Evolutionary conservation across 768 basidiomycete genomes (phyloP), one percentile per base, ranked within the genome.

Genomic region (Suillus variegatus): DNA sequence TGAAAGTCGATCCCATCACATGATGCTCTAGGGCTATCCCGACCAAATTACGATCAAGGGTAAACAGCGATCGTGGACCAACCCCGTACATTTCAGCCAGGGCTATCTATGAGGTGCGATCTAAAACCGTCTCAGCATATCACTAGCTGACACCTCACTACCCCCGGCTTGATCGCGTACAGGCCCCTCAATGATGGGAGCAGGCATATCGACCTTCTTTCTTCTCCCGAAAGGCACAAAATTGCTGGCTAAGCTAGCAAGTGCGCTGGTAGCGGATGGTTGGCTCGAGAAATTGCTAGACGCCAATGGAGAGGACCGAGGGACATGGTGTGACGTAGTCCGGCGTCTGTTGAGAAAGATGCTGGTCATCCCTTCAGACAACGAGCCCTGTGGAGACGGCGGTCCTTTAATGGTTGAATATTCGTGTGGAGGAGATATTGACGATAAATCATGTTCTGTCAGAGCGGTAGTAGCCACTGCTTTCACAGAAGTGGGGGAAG

Each of bases 391-490:
- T 0, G 89, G 86, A 2, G 88, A 88, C 3, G 89, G 86, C 12
- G 85, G 82, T 16, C 77, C 73, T 3, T 80, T 79, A 71, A 71
- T 71, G 43, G 66, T 58, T 7, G 69, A 65, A 13, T 67, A 20
- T 16, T 77, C 75, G 14, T 63, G 67, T 6, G 74, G 67, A 28
- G 84, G 81, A 0, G 85, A 78, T 3, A 82, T 78, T 1, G 85
- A 79, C 9, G 82, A 80, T 28, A 84, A 68, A 8, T 82, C 77
- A 57, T 83, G 82, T 32, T 88, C 90, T 35, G 86, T 84, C 41
- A 91, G 68, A 7, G 90, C 91, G 3, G 85, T 91, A 8, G 91
- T 91, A 4, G 90, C 82, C 22, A 84, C 82, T 0, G 87, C 88
- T 74, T 92, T 92, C 1, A 82, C 75, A 22, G 77, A 69, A 43